These are phyloP conservation scores for Globisporangium recalcitrans DNA, from an alignment of 352 stramenopile genomes.

Conservation along the genomic window DNA sequence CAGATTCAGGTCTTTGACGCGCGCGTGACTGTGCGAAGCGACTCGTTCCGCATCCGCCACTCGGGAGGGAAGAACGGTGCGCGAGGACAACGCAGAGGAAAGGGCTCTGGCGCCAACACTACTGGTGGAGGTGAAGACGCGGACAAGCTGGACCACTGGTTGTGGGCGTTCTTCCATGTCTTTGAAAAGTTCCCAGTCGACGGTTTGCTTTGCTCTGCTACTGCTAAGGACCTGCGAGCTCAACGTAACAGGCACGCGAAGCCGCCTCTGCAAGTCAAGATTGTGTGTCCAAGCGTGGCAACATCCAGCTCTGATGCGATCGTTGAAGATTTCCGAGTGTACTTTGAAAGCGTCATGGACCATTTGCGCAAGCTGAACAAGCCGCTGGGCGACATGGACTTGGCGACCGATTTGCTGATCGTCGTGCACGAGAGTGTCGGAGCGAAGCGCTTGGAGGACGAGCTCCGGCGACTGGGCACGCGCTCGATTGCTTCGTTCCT, in stretches of 20 bases:
- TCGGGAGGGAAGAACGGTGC: not conserved
- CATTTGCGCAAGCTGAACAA: conserved; percentile 59
- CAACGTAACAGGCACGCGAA: not conserved
- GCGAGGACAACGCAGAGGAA: conserved; percentile 16
- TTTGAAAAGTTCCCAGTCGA: conserved; percentile 55
- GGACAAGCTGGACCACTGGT: conserved; percentile 21
- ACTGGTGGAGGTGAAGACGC: not conserved
- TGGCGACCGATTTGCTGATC: conserved; percentile 10
- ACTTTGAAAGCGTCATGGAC: conserved; percentile 39
- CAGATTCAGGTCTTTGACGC: conserved; percentile 19
- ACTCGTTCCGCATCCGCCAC: conserved; percentile 50
- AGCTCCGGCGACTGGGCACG: conserved; percentile 13
- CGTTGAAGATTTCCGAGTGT: conserved; percentile 4
- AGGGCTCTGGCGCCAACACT: not conserved
- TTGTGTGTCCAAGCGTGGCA: conserved; percentile 16
- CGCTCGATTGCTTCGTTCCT: conserved; percentile 28
- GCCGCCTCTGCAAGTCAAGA: conserved; percentile 20
- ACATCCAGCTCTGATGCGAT: conserved; percentile 1
- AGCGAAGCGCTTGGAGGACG: conserved; percentile 6
- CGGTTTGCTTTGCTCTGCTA: conserved; percentile 9
- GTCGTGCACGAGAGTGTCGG: not conserved
- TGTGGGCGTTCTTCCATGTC: conserved; percentile 35
- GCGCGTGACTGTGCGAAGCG: conserved; percentile 39
- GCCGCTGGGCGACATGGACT: conserved; percentile 33
- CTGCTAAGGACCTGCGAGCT: not conserved